phyloP scores from a whole-genome alignment of 2,329 filamentous ascomycete genomes.

The Alternaria triticina region DNA sequence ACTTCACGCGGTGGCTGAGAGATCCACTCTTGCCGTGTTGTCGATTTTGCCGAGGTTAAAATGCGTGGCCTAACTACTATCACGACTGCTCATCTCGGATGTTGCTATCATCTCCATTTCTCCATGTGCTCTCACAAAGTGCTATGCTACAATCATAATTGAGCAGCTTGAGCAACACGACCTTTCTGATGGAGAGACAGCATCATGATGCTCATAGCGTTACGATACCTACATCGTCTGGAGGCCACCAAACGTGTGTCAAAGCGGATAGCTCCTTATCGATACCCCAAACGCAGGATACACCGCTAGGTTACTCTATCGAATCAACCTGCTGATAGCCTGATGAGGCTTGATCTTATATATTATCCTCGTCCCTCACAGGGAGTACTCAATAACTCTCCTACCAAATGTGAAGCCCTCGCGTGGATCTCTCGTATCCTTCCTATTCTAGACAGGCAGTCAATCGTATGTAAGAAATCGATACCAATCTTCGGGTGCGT shows the following conservation, averaged over 20 bases:
- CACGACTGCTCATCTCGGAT: not conserved
- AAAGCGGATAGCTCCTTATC: not conserved
- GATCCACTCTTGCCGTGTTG: not conserved
- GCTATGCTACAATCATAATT: not conserved
- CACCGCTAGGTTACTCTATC: not conserved
- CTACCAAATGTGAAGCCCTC: not conserved
- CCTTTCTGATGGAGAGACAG: not conserved
- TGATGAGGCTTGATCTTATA: not conserved
- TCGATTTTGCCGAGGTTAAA: constrained; percentile 9
- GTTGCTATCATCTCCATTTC: not conserved
- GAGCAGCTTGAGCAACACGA: not conserved
- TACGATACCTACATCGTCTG: not conserved
- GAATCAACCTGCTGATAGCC: not conserved
- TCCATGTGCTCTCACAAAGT: not conserved
- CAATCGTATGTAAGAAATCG: not conserved
- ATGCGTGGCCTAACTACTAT: not conserved
- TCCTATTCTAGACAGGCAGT: not conserved
- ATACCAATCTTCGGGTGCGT: not conserved
- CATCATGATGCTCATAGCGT: not conserved
- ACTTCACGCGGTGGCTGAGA: not conserved
- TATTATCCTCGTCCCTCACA: not conserved
- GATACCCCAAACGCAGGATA: not conserved
- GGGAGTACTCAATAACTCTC: not conserved
- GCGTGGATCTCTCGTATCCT: not conserved
- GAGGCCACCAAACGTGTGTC: not conserved